Conservation (phyloP, 169 alveolate genomes). For the Plasmodium knowlesi region DNA sequence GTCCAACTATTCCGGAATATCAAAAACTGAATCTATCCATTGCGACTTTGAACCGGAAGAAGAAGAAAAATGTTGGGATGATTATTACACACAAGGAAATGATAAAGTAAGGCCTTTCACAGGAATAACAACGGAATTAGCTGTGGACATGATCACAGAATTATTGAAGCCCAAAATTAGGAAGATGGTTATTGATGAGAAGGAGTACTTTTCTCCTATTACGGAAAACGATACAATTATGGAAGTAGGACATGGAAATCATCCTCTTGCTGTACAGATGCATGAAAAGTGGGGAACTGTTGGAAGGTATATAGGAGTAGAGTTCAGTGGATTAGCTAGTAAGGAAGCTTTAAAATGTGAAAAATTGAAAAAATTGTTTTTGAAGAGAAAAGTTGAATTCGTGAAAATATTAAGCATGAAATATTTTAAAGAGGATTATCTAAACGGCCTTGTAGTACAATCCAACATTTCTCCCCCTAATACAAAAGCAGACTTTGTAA, state of each 20-base stretch:
- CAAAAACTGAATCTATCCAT: not conserved
- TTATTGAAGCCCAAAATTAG: slow-evolving; percentile 11
- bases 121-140: slow-evolving; percentile 67
- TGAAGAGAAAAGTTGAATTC: slow-evolving; percentile 60
- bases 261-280: slow-evolving; percentile 82
- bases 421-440: slow-evolving; percentile 33
- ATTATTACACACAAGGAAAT: slow-evolving; percentile 46
- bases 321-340: slow-evolving; percentile 80
- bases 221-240: slow-evolving; percentile 72
- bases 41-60: slow-evolving; percentile 62
- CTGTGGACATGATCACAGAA: slow-evolving; percentile 54
- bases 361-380: slow-evolving; percentile 33
- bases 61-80: slow-evolving; percentile 73
- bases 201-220: slow-evolving; percentile 55
- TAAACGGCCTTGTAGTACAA: slow-evolving; percentile 35
- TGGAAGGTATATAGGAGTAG: slow-evolving; percentile 73
- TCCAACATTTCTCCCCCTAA: slow-evolving; percentile 47
- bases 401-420: slow-evolving; percentile 50
- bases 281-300: slow-evolving; percentile 66
- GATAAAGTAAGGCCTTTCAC: slow-evolving; percentile 55
- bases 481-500: slow-evolving; percentile 36
- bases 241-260: slow-evolving; percentile 87
- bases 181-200: slow-evolving; percentile 27
- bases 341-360: slow-evolving; percentile 73
- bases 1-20: not conserved